phyloP scores from a whole-genome alignment of 2,329 filamentous ascomycete species.

The Bipolaris bicolor region DNA sequence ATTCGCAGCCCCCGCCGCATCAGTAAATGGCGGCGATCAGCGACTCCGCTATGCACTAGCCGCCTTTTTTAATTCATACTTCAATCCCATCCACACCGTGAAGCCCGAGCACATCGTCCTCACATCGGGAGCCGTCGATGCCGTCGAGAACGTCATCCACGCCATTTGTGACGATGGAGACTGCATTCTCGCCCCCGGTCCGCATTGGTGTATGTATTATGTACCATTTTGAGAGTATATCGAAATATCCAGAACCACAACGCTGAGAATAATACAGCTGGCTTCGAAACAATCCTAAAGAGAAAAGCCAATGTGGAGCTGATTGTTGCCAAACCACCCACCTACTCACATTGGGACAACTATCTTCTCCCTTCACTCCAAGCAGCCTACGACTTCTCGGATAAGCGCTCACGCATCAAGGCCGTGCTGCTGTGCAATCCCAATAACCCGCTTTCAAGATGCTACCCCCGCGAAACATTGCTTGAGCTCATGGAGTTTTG shows the following conservation, averaged over 20 bases:
- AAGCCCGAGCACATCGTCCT: slow-evolving; percentile 36
- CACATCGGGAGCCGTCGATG: slow-evolving; percentile 37
- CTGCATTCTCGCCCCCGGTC: slow-evolving; percentile 40
- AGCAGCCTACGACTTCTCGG: slow-evolving; percentile 39
- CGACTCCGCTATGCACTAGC: slow-evolving; percentile 29
- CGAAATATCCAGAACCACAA: neutral
- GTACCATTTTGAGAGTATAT: too few relatives aligned
- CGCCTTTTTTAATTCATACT: slow-evolving; percentile 38
- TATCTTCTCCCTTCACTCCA: slow-evolving; percentile 40
- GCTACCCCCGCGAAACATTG: slow-evolving; percentile 33
- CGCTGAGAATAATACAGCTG: slow-evolving; percentile 19
- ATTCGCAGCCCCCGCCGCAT: slow-evolving; percentile 26
- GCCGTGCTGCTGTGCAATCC: slow-evolving; percentile 40
- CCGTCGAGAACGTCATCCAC: slow-evolving; percentile 36
- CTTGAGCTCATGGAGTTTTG: slow-evolving; percentile 44
- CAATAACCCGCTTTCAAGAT: slow-evolving; percentile 35
- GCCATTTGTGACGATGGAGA: slow-evolving; percentile 42
- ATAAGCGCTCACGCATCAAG: slow-evolving; percentile 36
- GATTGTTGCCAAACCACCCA: slow-evolving; percentile 35
- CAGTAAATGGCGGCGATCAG: slow-evolving; percentile 26
- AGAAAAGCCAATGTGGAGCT: slow-evolving; percentile 33
- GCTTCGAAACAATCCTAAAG: slow-evolving; percentile 29
- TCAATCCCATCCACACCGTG: slow-evolving; percentile 36
- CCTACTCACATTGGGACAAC: slow-evolving; percentile 40
- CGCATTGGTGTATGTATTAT: slow-evolving; percentile 38